These are phyloP conservation scores for Chrysoporthe deuterocubensis DNA, from an alignment of 2,329 filamentous ascomycete genomes.

Conservation along the genomic window DNA sequence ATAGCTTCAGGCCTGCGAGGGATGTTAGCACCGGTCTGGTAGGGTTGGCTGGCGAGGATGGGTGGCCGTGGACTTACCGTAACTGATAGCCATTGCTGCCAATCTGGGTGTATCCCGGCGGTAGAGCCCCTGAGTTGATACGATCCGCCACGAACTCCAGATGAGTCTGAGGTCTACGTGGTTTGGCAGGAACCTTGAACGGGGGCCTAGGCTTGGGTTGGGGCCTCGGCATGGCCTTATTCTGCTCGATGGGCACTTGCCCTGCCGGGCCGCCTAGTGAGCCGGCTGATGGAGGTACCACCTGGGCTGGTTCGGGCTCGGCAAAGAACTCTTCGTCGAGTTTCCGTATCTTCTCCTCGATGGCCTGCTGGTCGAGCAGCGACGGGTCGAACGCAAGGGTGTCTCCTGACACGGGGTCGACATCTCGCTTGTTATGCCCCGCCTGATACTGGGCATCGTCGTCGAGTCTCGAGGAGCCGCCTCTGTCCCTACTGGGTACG, in stretches of 20 bases:
- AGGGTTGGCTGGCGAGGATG: neutral
- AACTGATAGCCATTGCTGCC: conserved; percentile 60
- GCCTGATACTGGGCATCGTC: neutral
- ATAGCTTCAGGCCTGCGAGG: conserved; percentile 75
- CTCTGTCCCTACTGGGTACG: neutral
- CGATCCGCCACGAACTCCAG: conserved; percentile 55
- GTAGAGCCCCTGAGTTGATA: conserved; percentile 50
- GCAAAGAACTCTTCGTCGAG: conserved; percentile 31
- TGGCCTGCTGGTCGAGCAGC: conserved; percentile 22
- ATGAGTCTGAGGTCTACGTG: conserved; percentile 52
- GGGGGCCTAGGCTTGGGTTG: neutral
- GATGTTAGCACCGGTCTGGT: conserved; percentile 29
- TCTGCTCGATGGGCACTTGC: conserved; percentile 37
- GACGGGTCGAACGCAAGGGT: conserved; percentile 14
- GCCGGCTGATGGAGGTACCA: conserved; percentile 31
- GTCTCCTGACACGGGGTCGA: conserved; percentile 6
- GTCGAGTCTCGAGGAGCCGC: conserved; percentile 10
- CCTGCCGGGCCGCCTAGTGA: conserved; percentile 20
- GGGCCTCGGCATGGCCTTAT: conserved; percentile 30
- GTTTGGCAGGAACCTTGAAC: conserved; percentile 37
- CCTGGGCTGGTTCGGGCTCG: conserved; percentile 7
- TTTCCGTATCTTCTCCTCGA: conserved; percentile 32
- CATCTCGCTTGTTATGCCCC: conserved; percentile 7
- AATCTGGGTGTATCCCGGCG: conserved; percentile 55
- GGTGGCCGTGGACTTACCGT: conserved; percentile 49